A percentile compares a stretch with the other conserved stretches of the same genome.
Conservation (phyloP, 306 rosid species). For the Pyrus bretschneideri region DNA sequence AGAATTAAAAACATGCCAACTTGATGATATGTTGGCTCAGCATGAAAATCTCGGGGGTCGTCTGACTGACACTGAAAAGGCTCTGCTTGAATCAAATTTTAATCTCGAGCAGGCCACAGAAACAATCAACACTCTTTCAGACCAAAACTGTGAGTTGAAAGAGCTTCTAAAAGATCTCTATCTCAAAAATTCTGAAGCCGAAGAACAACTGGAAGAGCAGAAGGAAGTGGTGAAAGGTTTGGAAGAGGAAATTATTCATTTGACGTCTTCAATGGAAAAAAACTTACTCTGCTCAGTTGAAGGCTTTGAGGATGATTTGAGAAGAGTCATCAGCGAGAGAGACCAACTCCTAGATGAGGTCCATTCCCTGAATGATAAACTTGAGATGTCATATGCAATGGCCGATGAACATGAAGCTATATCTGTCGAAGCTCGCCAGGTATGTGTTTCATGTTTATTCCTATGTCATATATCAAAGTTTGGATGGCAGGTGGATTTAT, state of each 20-base stretch:
- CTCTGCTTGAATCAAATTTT: slow-evolving; percentile 47
- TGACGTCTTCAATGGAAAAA: slow-evolving; percentile 52
- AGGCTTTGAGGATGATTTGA: slow-evolving; percentile 58
- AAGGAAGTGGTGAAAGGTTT: slow-evolving; percentile 66
- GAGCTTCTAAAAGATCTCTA: slow-evolving; percentile 53
- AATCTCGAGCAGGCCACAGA: slow-evolving; percentile 61
- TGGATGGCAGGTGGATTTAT: slow-evolving; percentile 12
- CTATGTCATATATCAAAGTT: slow-evolving; percentile 14
- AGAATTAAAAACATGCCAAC: slow-evolving; percentile 54
- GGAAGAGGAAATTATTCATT: slow-evolving; percentile 69
- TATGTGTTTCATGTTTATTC: slow-evolving; percentile 22
- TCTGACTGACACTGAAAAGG: slow-evolving; percentile 53
- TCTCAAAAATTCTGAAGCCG: slow-evolving; percentile 48
- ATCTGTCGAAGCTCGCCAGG: slow-evolving; percentile 78
- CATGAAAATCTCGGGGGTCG: slow-evolving; percentile 50
- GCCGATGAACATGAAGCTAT: slow-evolving; percentile 91
- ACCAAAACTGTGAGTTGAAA: slow-evolving; percentile 62
- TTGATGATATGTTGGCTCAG: slow-evolving; percentile 45
- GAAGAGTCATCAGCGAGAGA: slow-evolving; percentile 50
- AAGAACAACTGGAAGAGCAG: slow-evolving; percentile 61
- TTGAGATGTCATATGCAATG: slow-evolving; percentile 73
- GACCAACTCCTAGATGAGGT: slow-evolving; percentile 67
- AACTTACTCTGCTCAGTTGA: slow-evolving; percentile 46
- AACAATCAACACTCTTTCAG: slow-evolving; percentile 35
- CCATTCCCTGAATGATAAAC: slow-evolving; percentile 51